Base-by-base conservation (phyloP, 768 basidiomycete species). In the Serendipita sp. region DNA sequence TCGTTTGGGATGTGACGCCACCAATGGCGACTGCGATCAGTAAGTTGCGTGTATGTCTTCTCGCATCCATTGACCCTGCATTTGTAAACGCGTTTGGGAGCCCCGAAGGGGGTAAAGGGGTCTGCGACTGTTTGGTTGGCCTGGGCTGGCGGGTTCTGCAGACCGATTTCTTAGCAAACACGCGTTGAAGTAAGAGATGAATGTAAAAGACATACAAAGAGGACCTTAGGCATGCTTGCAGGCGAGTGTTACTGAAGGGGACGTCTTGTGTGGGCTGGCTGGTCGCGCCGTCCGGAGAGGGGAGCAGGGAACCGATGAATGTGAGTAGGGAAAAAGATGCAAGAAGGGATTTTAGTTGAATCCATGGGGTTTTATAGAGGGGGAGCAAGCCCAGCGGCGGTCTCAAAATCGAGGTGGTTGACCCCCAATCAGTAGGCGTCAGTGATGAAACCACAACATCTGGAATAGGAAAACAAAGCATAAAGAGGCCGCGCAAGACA, bases 401-500 rank as follows among this genome's bases (percentile, higher is more conserved):
- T 20, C 45, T 50, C 20, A 28, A 28, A 22, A 50, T 50, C 45
- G 20, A 22, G 20, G 45, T 28, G 20, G 11, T 20, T 2, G 45
- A 20, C 45, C 45, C 45, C 45, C 45, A 50, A 50, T 50, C 45
- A 50, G 45, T 50, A 50, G 45, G 45, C 45, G 45, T 50, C 45
- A 50, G 45, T 50, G 20, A 28, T 50, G 45, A 50, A 20, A 50
- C 1, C 45, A 38, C 34, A 38, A 38, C 34, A 38, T 1, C 34
- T 38, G 7, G 45, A 50, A 22, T 7, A 28, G 45, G 45, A 50
- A 50, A 50, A 50, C 45, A 50, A 50, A 50, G 45, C 45, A 50
- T 22, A 17, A 5, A 28, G 11, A 38, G 34, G 34, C 7, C 14
- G 34, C 34, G 34, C 7, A 38, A 38, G 34, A 38, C 34, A 38